Percentiles rank a stretch among this genome's conserved stretches.
Evolutionary conservation across 345 rosid species (phyloP).

Genomic region (Cardamine resedifolia): DNA sequence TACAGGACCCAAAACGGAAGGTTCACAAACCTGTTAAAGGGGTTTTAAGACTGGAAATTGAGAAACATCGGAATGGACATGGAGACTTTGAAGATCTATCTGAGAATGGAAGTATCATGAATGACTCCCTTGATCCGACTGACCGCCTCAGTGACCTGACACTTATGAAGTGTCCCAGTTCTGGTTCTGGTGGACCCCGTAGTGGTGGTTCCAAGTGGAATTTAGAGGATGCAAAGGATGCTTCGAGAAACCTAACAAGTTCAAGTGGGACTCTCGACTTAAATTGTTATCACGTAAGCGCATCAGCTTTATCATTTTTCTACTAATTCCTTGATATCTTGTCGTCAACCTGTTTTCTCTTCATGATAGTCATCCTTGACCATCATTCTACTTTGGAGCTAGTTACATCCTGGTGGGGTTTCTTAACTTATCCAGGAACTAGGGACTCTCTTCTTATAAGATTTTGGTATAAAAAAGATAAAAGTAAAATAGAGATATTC

Average conservation of each 20-base stretch:
- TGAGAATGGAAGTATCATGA: conserved; percentile 83
- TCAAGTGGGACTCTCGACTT: conserved; percentile 54
- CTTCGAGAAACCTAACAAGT: conserved; percentile 57
- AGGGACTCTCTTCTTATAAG: not conserved
- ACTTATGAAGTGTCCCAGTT: conserved; percentile 60
- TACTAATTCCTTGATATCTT: conserved; percentile 14
- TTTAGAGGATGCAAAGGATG: conserved; percentile 57
- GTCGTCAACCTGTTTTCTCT: conserved; percentile 6
- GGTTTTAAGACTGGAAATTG: conserved; percentile 84
- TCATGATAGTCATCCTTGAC: conserved; percentile 20
- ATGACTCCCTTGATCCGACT: conserved; percentile 75
- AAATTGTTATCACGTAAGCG: conserved; percentile 65
- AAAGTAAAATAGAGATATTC: conserved; percentile 6
- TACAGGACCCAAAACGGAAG: conserved; percentile 88
- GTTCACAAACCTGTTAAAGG: conserved; percentile 97
- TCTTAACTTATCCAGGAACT: conserved; percentile 3
- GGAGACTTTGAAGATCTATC: conserved; percentile 77
- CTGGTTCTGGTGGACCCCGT: conserved; percentile 68
- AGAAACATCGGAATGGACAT: conserved; percentile 72
- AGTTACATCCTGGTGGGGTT: conserved; percentile 19
- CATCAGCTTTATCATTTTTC: conserved; percentile 14
- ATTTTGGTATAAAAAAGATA: conserved; percentile 8
- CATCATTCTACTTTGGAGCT: conserved; percentile 24
- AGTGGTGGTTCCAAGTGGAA: conserved; percentile 59
- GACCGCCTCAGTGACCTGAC: conserved; percentile 56